Evolutionary conservation across 1,139 yeast genomes (phyloP).

Genomic region (Hyphopichia khmerensis): DNA sequence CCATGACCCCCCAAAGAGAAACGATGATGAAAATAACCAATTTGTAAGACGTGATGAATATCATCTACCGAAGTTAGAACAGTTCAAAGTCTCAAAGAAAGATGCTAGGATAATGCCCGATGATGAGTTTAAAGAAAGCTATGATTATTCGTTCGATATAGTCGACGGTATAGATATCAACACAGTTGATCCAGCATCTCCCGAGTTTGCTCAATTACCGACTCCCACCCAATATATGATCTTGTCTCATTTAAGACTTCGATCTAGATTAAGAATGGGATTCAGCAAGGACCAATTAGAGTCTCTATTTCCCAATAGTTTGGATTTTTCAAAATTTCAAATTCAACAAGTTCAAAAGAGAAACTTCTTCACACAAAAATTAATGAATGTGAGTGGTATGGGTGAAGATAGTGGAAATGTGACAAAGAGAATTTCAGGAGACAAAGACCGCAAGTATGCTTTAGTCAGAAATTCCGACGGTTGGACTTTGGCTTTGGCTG

Average conservation of each 20-base stretch:
- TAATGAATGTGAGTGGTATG: conserved; percentile 84
- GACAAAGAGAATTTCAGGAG: conserved; percentile 77
- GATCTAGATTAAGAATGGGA: conserved; percentile 94
- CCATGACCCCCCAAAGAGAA: conserved; percentile 11
- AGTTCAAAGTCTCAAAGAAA: conserved; percentile 33
- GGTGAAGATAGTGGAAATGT: conserved; percentile 54
- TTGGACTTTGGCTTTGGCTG: conserved; percentile 73
- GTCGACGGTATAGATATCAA: conserved; percentile 72
- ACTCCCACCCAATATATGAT: conserved; percentile 85
- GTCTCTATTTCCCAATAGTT: conserved; percentile 72
- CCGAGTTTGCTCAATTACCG: conserved; percentile 66
- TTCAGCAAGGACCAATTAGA: conserved; percentile 84
- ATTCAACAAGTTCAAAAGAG: conserved; percentile 90
- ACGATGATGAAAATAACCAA: background rate
- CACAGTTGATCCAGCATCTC: conserved; percentile 66
- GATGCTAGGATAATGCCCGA: conserved; percentile 78
- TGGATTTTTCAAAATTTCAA: conserved; percentile 92
- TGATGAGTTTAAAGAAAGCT: conserved; percentile 64
- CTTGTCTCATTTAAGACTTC: conserved; percentile 73
- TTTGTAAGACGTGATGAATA: conserved; percentile 59
- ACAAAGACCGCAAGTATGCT: conserved; percentile 72
- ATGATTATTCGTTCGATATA: conserved; percentile 61
- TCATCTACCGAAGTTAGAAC: conserved; percentile 68
- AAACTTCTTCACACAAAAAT: conserved; percentile 81
- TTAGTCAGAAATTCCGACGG: conserved; percentile 79